Conservation (phyloP, 2,329 filamentous ascomycete genomes). For the Penicillium sp. region DNA sequence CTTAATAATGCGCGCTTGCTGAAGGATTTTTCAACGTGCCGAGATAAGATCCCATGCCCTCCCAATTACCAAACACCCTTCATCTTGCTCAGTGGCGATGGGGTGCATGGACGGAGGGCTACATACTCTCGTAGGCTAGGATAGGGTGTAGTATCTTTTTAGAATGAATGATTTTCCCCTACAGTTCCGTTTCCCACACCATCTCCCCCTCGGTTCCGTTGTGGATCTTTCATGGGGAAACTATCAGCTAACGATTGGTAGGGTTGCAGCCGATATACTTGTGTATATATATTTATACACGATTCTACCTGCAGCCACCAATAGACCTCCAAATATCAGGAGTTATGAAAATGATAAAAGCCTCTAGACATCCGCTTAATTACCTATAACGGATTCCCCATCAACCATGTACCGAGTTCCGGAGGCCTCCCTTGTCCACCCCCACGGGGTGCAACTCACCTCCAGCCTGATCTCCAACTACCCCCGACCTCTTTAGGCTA, state of each 20-base stretch:
- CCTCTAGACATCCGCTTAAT: too few relatives aligned
- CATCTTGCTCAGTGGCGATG: conserved; percentile 43
- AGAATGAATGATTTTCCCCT: background rate
- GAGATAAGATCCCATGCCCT: conserved; percentile 56
- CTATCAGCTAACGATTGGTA: background rate
- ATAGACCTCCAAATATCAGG: too few relatives aligned
- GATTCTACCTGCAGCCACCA: too few relatives aligned
- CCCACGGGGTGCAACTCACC: background rate
- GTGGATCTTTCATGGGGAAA: background rate
- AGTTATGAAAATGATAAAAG: too few relatives aligned
- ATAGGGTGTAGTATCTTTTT: conserved; percentile 6
- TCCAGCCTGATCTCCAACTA: background rate
- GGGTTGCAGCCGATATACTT: background rate
- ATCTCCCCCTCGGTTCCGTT: background rate
- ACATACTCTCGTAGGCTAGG: conserved; percentile 45
- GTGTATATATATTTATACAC: background rate
- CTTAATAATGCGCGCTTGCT: conserved; percentile 64
- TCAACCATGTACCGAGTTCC: background rate
- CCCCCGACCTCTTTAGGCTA: conserved; percentile 18
- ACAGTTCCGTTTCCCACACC: background rate
- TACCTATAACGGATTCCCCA: too few relatives aligned
- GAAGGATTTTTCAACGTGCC: conserved; percentile 71
- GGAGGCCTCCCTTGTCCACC: background rate
- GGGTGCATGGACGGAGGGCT: conserved; percentile 55
- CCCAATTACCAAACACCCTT: conserved; percentile 56